Evolutionary conservation across 768 basidiomycete species (phyloP).

Genomic region (Lactarius sp.): DNA sequence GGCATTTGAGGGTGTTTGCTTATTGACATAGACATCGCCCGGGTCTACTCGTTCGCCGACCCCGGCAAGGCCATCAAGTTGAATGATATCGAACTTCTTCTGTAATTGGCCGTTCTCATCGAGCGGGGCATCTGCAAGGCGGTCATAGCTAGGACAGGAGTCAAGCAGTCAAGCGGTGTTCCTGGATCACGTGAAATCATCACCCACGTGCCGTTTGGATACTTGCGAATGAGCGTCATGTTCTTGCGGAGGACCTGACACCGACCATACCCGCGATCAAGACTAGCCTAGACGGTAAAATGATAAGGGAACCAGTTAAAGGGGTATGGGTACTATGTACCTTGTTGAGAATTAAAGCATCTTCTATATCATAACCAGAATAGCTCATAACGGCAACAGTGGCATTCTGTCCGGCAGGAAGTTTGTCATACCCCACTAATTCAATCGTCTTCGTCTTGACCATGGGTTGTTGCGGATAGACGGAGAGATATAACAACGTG

Average conservation of each 20-base stretch:
- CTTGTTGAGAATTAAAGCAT: conserved; percentile 94
- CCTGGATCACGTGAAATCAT: background rate
- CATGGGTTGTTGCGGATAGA: conserved; percentile 99
- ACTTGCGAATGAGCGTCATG: conserved; percentile 88
- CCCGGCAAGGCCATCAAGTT: conserved; percentile 88
- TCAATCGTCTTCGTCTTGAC: conserved; percentile 99
- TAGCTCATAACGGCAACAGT: conserved; percentile 99
- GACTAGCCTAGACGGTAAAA: conserved; percentile 58
- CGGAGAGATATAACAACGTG: conserved; percentile 93
- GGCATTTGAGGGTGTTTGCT: conserved; percentile 93
- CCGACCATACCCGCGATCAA: conserved; percentile 95
- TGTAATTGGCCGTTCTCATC: conserved; percentile 76
- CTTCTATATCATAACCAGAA: conserved; percentile 99
- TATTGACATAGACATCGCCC: conserved; percentile 93
- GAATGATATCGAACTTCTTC: conserved; percentile 88
- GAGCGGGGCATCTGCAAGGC: conserved; percentile 85
- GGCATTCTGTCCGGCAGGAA: conserved; percentile 98
- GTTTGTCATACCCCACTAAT: conserved; percentile 89
- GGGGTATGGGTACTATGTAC: conserved; percentile 29
- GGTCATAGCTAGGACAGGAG: conserved; percentile 63
- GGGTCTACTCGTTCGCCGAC: conserved; percentile 93
- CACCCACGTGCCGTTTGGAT: conserved; percentile 94
- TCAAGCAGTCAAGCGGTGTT: background rate
- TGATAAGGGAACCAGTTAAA: background rate
- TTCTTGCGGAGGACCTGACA: conserved; percentile 98